Conservation (phyloP, 2,329 filamentous ascomycete species). For the Colletotrichum lini region DNA sequence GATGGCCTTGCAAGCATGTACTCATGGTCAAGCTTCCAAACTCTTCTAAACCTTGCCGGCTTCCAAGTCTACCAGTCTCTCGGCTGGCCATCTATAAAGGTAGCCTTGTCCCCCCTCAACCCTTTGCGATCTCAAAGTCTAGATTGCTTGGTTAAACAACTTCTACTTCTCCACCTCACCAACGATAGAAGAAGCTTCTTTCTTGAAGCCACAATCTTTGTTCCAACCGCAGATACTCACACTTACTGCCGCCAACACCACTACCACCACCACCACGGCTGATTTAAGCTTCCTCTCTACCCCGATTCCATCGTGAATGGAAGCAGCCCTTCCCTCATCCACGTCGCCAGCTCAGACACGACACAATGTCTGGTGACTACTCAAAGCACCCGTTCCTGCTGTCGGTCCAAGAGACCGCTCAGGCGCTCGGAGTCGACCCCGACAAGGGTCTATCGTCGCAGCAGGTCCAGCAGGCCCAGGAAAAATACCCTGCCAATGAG, state of each 20-base stretch:
- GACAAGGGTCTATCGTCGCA: conserved; percentile 76
- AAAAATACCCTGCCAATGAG: conserved; percentile 77
- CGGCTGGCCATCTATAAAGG: conserved; percentile 39
- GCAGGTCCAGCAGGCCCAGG: conserved; percentile 71
- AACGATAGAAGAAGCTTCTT: conserved; percentile 26
- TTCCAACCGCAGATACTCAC: conserved; percentile 8
- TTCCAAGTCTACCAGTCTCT: conserved; percentile 32
- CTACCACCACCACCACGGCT: neutral
- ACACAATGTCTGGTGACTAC: conserved; percentile 62
- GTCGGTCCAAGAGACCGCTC: conserved; percentile 72
- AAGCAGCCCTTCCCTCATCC: conserved; percentile 7
- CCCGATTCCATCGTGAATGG: conserved; percentile 23
- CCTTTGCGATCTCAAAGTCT: conserved; percentile 8
- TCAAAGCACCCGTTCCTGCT: conserved; percentile 74
- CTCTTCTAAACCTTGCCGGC: conserved; percentile 33
- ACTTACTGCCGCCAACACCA: neutral
- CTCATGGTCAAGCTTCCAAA: conserved; percentile 31
- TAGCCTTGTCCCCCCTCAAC: conserved; percentile 33
- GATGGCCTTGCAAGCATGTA: conserved; percentile 16
- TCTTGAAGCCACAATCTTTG: conserved; percentile 24
- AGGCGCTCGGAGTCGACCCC: conserved; percentile 72
- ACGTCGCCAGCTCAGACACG: conserved; percentile 37
- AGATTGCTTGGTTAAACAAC: conserved; percentile 20
- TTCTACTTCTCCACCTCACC: conserved; percentile 21
- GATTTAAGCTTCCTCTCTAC: neutral